Evolutionary conservation across 1,284 basidiomycete genomes (phyloP), one percentile per base, ranked within the genome.

Genomic region (Cutaneotrichosporon sp.): DNA sequence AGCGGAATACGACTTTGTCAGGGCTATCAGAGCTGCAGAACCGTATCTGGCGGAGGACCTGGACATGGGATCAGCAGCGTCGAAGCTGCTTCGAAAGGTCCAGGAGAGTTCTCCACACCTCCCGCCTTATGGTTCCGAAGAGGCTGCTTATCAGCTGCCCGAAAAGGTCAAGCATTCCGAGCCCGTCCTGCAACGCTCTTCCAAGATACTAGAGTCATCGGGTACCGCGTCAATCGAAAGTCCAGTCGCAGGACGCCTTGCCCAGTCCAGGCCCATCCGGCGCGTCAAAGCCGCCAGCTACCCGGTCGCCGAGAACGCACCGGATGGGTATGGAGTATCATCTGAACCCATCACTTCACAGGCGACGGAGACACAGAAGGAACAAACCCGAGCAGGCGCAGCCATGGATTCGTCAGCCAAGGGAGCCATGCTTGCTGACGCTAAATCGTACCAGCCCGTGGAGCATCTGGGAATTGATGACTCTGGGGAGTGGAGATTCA

Each of bases 401-500:
- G 26, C 26, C 26, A 30, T n/a, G n/a, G n/a, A n/a, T n/a, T n/a
- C n/a, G n/a, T n/a, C n/a, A n/a, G n/a, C n/a, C n/a, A n/a, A n/a
- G n/a, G n/a, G n/a, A n/a, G n/a, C n/a, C n/a, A n/a, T n/a, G n/a
- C n/a, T n/a, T 10, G 26, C 26, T 5, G 15, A 7, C 14, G 36
- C 36, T 8, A 38, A n/a, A n/a, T 54, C 52, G 3, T 21, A 54
- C 8, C 56, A 57, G 46, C 56, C 56, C 12, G 44, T 57, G 9
- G 40, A 21, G 12, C 15, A 36, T 37, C 41, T 57, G 2, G 56
- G 52, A n/a, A 38, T 57, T 22, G 39, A 51, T 45, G 52, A 57
- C 46, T 35, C 45, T 8, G 56, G 56, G 34, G 52, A 57, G 33
- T 57, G 56, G 55, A 50, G 47, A 45, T 53, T 57, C 22, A 33